Base-by-base conservation (phyloP, 2,329 filamentous ascomycete species). In the Neonectria coccinea region DNA sequence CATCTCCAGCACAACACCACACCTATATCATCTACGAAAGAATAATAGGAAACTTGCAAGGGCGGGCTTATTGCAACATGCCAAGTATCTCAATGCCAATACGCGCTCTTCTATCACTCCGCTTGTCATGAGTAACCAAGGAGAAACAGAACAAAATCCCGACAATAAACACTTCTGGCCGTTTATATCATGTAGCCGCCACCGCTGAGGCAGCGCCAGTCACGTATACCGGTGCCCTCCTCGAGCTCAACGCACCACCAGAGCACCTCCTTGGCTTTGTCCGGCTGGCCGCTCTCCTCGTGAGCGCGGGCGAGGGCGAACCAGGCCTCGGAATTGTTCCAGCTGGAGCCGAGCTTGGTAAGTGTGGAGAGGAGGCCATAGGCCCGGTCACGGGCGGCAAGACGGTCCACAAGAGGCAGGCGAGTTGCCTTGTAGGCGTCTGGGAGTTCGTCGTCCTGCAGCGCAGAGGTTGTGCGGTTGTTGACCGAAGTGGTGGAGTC, bases 161-260 rank as follows among this genome's bases (percentile, higher is more conserved):
- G 14, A 20, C 8, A 45, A 45, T 14, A 44, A 55, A 44, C 25
- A 14, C 22, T 29, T 48, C 33, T 22, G 47, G 9, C 11, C 25
- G 39, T 25, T 62, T 72, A 80, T 36, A 81, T 70, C 44, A 92
- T 86, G 79, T 92, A 92, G 20, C 91, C 86, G 20, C 89, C 88
- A 54, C 84, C 84, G 4, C 87, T 89, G 29, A 93, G 85, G 69
- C 86, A 89, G 31, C 84, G 86, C 96, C 95, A 98, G 63, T 88
- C 86, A 62, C 96, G 88, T 52, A 97, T 86, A 0, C 91, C 93
- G 68, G 88, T 89, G 8, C 88, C 89, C 76, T 99, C 95, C 77
- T 98, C 96, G 31, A 99, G 84, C 79, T 97, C 94, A 12, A 99
- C 92, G 73, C 94, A 97, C 94, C 95, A 98, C 96, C 96, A 98